phyloP scores from a whole-genome alignment of 1,284 basidiomycete species.

The Singerocomus inundabilis region DNA sequence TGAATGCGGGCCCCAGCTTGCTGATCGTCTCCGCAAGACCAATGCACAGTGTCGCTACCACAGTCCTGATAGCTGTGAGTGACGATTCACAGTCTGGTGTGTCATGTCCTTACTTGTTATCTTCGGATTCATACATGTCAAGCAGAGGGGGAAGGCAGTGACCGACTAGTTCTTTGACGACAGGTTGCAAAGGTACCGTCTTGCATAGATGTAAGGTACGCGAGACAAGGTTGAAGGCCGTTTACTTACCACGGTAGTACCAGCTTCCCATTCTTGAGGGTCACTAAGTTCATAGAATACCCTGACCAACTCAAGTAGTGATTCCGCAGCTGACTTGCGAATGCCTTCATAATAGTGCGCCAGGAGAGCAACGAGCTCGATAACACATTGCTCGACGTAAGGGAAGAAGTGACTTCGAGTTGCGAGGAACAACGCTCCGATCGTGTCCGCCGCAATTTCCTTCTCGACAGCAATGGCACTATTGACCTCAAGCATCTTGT shows the following conservation, averaged over 20 bases:
- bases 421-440: slow-evolving; percentile 87
- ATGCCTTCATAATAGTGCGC: slow-evolving; percentile 98
- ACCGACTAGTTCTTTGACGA: slow-evolving; percentile 81
- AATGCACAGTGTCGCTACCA: slow-evolving; percentile 84
- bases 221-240: not conserved
- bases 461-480: slow-evolving; percentile 98
- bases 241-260: slow-evolving; percentile 56
- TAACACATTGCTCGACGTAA: slow-evolving; percentile 76
- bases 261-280: slow-evolving; percentile 81
- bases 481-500: slow-evolving; percentile 88
- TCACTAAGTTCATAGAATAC: slow-evolving; percentile 91
- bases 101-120: slow-evolving; percentile 85
- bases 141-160: slow-evolving; percentile 77
- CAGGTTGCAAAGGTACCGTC: slow-evolving; percentile 59
- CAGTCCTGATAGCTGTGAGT: slow-evolving; percentile 57
- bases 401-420: slow-evolving; percentile 89
- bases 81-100: slow-evolving; percentile 1
- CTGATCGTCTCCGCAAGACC: slow-evolving; percentile 89
- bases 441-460: slow-evolving; percentile 97
- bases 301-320: slow-evolving; percentile 87
- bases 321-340: slow-evolving; percentile 90
- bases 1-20: slow-evolving; percentile 84
- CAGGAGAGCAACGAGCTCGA: slow-evolving; percentile 82
- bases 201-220: slow-evolving; percentile 13
- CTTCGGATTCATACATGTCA: slow-evolving; percentile 92